A percentile compares a stretch with the other conserved stretches of the same genome.
Evolutionary conservation across 495 filamentous ascomycete genomes (phyloP).

Genomic region (Neurospora cerealis): DNA sequence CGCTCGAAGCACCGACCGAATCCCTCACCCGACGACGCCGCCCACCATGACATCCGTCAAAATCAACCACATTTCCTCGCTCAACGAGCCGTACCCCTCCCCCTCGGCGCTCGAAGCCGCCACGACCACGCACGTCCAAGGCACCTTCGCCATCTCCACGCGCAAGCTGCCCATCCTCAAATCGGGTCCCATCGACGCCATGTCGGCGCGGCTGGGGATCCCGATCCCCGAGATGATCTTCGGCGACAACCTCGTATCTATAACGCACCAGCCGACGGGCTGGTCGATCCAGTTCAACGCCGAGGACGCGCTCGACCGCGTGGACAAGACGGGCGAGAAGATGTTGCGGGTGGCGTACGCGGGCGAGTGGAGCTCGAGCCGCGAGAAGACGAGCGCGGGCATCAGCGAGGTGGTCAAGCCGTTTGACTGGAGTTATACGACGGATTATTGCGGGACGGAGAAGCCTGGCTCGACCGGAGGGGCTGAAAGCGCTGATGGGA

Average conservation of each 20-base stretch:
- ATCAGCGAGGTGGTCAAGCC: slow-evolving; percentile 91
- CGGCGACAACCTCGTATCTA: slow-evolving; percentile 74
- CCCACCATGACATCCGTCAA: not conserved
- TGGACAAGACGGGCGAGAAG: slow-evolving; percentile 80
- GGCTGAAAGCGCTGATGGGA: not conserved
- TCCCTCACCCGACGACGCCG: not conserved
- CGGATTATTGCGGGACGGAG: slow-evolving; percentile 67
- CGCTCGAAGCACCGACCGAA: not conserved
- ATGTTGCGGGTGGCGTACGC: slow-evolving; percentile 95
- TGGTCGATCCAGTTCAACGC: slow-evolving; percentile 78
- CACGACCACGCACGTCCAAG: slow-evolving; percentile 40
- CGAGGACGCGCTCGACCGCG: slow-evolving; percentile 73
- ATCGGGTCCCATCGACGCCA: slow-evolving; percentile 76
- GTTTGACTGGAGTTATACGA: slow-evolving; percentile 96
- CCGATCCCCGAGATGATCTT: slow-evolving; percentile 98
- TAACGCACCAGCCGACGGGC: slow-evolving; percentile 56
- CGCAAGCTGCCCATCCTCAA: slow-evolving; percentile 90
- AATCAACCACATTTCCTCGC: slow-evolving; percentile 24
- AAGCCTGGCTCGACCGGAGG: not conserved
- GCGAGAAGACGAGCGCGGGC: slow-evolving; percentile 75
- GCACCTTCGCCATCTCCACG: slow-evolving; percentile 60
- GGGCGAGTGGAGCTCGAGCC: slow-evolving; percentile 74
- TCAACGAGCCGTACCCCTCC: slow-evolving; percentile 19
- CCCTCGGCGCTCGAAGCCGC: slow-evolving; percentile 20
- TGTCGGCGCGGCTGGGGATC: slow-evolving; percentile 69